A percentile compares a stretch with the other conserved stretches of the same genome.
phyloP scores from a whole-genome alignment of 495 filamentous ascomycete species.

The Neurospora pannonica region DNA sequence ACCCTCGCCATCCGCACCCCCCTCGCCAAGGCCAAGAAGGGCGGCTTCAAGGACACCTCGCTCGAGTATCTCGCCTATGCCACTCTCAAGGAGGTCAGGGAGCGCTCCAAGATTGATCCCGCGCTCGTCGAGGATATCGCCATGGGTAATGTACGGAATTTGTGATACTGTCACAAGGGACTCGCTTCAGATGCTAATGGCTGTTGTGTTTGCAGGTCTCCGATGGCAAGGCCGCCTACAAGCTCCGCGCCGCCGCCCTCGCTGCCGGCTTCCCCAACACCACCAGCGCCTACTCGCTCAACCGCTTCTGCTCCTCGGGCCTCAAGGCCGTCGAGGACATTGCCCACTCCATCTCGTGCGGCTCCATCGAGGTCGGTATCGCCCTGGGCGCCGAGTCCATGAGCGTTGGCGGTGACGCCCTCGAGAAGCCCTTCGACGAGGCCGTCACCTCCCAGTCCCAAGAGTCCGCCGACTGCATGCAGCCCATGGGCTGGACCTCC shows the following conservation, averaged over 20 bases:
- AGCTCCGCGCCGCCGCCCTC: constrained; percentile 76
- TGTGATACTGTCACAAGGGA: not conserved
- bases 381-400: constrained; percentile 86
- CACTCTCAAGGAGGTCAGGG: constrained; percentile 63
- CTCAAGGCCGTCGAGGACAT: constrained; percentile 93
- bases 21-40: constrained; percentile 67
- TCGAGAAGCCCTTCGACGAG: constrained; percentile 66
- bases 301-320: constrained; percentile 95
- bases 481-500: constrained; percentile 95
- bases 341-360: constrained; percentile 72
- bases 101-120: constrained; percentile 70
- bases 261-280: constrained; percentile 94
- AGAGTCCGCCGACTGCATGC: constrained; percentile 77
- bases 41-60: constrained; percentile 90
- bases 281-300: constrained; percentile 65
- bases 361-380: constrained; percentile 78
- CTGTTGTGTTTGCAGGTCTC: constrained; percentile 50
- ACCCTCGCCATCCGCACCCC: constrained; percentile 73
- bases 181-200: not conserved
- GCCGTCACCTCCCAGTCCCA: constrained; percentile 60
- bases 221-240: constrained; percentile 81
- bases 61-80: constrained; percentile 78
- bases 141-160: constrained; percentile 69
- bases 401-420: constrained; percentile 58
- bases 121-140: constrained; percentile 83